phyloP scores from a whole-genome alignment of 345 rosid species.

The Camelina hispida region DNA sequence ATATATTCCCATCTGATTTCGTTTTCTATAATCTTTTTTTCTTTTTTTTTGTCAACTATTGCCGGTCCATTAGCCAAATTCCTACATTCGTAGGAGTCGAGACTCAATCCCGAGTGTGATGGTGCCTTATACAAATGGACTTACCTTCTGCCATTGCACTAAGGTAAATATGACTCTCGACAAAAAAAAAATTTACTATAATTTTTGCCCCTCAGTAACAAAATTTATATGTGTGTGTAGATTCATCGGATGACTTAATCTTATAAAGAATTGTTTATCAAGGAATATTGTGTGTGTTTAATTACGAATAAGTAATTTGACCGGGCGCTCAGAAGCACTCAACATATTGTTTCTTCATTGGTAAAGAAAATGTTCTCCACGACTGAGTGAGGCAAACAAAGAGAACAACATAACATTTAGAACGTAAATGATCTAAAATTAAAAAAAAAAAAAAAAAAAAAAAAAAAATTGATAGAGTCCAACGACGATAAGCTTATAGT shows the following conservation, averaged over 20 bases:
- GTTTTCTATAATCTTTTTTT: too few species aligned
- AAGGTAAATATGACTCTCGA: neutral
- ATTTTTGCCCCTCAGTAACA: neutral
- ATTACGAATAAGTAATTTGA: neutral
- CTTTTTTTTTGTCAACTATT: too few species aligned
- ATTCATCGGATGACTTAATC: neutral
- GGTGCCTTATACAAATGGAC: too few species aligned
- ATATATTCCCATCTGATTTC: neutral
- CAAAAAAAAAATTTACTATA: neutral
- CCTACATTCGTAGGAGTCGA: too few species aligned
- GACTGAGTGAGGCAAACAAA: neutral
- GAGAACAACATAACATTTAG: neutral
- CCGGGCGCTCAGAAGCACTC: neutral
- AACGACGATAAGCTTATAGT: neutral
- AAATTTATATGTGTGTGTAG: neutral
- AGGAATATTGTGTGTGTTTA: neutral
- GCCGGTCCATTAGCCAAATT: too few species aligned
- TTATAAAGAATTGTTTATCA: neutral
- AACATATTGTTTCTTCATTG: neutral
- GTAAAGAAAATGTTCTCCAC: neutral
- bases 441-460: too few species aligned
- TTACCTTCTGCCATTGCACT: too few species aligned
- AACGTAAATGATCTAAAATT: neutral
- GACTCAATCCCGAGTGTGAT: too few species aligned
- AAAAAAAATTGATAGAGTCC: neutral